Percentiles rank a stretch among this genome's conserved stretches.
Evolutionary conservation across 306 rosid species (phyloP).

Genomic region (Cucurbita moschata): DNA sequence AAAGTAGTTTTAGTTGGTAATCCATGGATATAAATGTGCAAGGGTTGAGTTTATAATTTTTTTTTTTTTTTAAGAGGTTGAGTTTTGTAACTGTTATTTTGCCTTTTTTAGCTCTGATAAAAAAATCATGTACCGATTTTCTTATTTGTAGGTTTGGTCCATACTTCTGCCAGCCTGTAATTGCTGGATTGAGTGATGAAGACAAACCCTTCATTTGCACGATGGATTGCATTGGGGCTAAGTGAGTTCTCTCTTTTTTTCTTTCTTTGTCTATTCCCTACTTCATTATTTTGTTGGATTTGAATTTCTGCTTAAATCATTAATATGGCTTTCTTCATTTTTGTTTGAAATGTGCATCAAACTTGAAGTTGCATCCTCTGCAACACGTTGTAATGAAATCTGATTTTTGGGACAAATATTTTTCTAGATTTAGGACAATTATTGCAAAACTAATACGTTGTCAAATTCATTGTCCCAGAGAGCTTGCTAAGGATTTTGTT

Average conservation of each 20-base stretch:
- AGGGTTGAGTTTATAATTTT: neutral
- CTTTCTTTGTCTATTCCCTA: neutral
- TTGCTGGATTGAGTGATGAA: slow-evolving; percentile 85
- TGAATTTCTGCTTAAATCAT: neutral
- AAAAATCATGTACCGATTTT: neutral
- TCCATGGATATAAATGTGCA: neutral
- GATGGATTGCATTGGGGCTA: slow-evolving; percentile 91
- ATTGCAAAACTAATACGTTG: neutral
- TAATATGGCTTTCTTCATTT: neutral
- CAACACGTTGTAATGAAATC: neutral
- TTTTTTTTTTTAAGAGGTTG: neutral
- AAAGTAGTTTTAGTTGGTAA: neutral
- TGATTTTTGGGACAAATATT: neutral
- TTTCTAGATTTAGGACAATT: neutral
- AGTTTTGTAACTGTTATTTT: neutral
- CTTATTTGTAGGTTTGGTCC: slow-evolving; percentile 66
- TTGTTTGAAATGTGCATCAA: neutral
- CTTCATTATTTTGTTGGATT: neutral
- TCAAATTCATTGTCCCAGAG: slow-evolving; percentile 40
- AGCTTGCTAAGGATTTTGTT: slow-evolving; percentile 93
- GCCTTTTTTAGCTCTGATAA: neutral
- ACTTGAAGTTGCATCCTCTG: neutral
- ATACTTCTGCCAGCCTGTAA: slow-evolving; percentile 87
- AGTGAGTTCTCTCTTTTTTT: slow-evolving; percentile 33
- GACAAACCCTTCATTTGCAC: slow-evolving; percentile 94